Percentiles rank a stretch among this genome's conserved stretches.
These are phyloP conservation scores for Cochlearia excelsa DNA, from an alignment of 345 rosid genomes.

Conservation along the genomic window DNA sequence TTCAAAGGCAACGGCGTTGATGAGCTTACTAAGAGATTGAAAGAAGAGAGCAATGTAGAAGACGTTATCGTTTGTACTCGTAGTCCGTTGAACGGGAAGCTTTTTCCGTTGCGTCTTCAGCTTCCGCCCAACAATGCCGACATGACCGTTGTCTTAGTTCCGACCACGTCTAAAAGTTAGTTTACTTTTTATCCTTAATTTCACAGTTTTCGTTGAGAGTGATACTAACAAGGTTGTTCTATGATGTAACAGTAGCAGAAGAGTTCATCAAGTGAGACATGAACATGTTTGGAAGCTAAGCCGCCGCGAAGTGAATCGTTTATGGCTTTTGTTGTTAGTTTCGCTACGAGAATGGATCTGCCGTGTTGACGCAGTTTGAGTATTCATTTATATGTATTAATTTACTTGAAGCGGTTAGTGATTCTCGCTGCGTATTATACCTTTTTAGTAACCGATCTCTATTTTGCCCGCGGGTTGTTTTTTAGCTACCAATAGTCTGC, in stretches of 20 bases:
- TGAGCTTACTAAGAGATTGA: conserved; percentile 65
- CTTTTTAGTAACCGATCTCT: background rate
- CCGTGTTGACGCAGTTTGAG: conserved; percentile 13
- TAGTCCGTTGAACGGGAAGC: conserved; percentile 83
- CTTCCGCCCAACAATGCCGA: conserved; percentile 88
- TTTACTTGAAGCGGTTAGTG: conserved; percentile 24
- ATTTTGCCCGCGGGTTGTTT: background rate
- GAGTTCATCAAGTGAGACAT: conserved; percentile 25
- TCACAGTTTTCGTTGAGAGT: background rate
- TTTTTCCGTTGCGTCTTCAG: conserved; percentile 77
- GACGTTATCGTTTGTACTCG: conserved; percentile 75
- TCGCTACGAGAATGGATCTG: conserved; percentile 15
- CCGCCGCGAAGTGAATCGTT: conserved; percentile 10
- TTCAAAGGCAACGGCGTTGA: conserved; percentile 77
- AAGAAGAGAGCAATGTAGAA: conserved; percentile 67
- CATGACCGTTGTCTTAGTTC: conserved; percentile 81
- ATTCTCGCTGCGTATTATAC: conserved; percentile 6
- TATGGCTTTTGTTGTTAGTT: conserved; percentile 23
- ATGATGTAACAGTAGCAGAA: conserved; percentile 31
- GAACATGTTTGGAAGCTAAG: conserved; percentile 17
- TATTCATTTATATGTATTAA: conserved; percentile 18
- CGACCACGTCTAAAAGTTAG: conserved; percentile 56
- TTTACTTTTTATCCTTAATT: background rate
- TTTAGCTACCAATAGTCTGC: conserved; percentile 62
- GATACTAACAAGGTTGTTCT: conserved; percentile 6